Conservation (phyloP, 345 rosid species). For the Eucalyptus polybractea region DNA sequence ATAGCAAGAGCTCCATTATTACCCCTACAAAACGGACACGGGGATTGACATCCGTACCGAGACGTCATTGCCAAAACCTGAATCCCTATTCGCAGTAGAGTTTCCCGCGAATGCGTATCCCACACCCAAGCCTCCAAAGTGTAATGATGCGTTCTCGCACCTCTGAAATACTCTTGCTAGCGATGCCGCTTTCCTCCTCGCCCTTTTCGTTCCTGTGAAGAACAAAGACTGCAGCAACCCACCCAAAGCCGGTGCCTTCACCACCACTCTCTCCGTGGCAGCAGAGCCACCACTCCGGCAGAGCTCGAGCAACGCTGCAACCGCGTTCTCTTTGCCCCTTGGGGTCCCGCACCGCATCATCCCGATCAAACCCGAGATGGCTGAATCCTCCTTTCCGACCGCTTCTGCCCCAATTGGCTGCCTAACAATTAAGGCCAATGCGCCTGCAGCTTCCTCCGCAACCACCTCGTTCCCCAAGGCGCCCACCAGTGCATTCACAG, state of each 20-base stretch:
- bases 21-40: constrained; percentile 43
- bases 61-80: constrained; percentile 48
- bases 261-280: constrained; percentile 56
- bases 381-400: constrained; percentile 63
- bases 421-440: constrained; percentile 76
- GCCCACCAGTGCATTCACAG: constrained; percentile 54
- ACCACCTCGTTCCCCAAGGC: constrained; percentile 71
- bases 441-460: constrained; percentile 89
- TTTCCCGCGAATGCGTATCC: constrained; percentile 59
- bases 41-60: constrained; percentile 60
- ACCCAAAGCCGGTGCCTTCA: constrained; percentile 66
- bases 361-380: constrained; percentile 49
- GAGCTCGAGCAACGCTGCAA: constrained; percentile 84
- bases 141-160: constrained; percentile 41
- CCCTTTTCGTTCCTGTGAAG: constrained; percentile 89
- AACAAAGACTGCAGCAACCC: constrained; percentile 69
- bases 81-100: constrained; percentile 24
- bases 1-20: background rate
- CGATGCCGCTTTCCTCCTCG: constrained; percentile 89
- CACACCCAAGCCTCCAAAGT: constrained; percentile 40
- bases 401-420: constrained; percentile 71
- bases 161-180: constrained; percentile 88
- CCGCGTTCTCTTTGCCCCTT: constrained; percentile 92
- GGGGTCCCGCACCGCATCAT: constrained; percentile 94
- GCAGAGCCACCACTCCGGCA: constrained; percentile 75